These are phyloP conservation scores for Backusella circina DNA, from an alignment of 192 early-diverging fungal species.

Conservation along the genomic window DNA sequence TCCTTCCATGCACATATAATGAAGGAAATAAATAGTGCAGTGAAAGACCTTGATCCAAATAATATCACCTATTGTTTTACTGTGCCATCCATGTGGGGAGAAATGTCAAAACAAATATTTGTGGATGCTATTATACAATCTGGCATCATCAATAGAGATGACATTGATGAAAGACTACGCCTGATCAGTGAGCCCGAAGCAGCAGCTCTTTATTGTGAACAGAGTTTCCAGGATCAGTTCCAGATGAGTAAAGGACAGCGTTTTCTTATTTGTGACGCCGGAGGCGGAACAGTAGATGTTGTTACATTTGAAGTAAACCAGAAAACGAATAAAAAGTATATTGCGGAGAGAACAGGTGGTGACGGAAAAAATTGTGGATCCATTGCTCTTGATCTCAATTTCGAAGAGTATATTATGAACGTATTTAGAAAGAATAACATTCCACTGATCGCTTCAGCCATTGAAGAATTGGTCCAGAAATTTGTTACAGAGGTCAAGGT, in stretches of 20 bases:
- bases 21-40: not conserved
- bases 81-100: not conserved
- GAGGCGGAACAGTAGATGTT: slow-evolving; percentile 42
- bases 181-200: not conserved
- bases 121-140: not conserved
- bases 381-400: slow-evolving; percentile 37
- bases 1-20: not conserved
- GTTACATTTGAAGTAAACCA: slow-evolving; percentile 34
- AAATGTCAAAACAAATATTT: not conserved
- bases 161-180: not conserved
- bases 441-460: not conserved
- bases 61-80: not conserved
- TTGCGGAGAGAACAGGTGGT: slow-evolving; percentile 35
- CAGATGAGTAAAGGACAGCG: slow-evolving; percentile 35
- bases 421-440: not conserved
- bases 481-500: slow-evolving; percentile 4
- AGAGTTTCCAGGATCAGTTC: slow-evolving; percentile 27
- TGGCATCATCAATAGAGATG: not conserved
- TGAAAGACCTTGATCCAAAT: not conserved
- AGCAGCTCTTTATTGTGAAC: slow-evolving; percentile 3
- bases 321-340: not conserved
- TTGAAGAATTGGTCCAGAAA: slow-evolving; percentile 6
- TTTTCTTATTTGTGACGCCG: slow-evolving; percentile 43
- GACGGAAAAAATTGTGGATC: slow-evolving; percentile 41
- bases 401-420: slow-evolving; percentile 25